Base-by-base conservation (phyloP, 148 eudicot genomes). In the Diospyros lotus region DNA sequence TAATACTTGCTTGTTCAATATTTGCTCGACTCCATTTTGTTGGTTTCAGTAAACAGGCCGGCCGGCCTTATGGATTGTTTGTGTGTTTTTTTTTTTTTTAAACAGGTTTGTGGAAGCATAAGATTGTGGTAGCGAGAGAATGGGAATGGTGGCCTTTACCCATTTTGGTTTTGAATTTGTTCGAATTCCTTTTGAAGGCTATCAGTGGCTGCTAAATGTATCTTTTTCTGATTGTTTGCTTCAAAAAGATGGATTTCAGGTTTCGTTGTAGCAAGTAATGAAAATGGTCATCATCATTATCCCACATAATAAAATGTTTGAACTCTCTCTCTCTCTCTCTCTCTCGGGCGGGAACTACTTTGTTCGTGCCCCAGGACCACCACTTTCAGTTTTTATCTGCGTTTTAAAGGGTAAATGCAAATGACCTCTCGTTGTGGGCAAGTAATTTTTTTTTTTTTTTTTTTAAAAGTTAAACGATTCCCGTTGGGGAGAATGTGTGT, bases 21-120 rank as follows among this genome's bases (percentile, higher is more conserved):
- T n/a, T 11, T 64, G 5, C 7, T 3, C 38, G 4, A 15, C 2
- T 17, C 0, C 44, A 59, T 28, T 68, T 13, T 58, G 44, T 13
- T 12, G 44, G 52, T 4, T 18, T 17, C 50, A 51, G 8, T 80
- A 71, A 4, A 1, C 38, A 48, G 41, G 12, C 61, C 6, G 18
- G 59, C 13, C 59, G 66, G 63, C 41, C 68, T 69, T 43, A 62
- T 39, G 40, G 46, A 41, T 44, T 69, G 9, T 48, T 62, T 64
- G 12, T 77, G 10, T 42, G 0, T 63, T 28, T 28, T 28, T 28
- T 28, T 28, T 28, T 28, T 28, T 28, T 28, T 42, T 63, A 15
- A 0, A 3, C 79, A 89, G 94, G 73, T 90, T 84, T 77, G 95
- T 90, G 18, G 95, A 88, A 50, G 92, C 92, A 12, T 90, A 82